These are phyloP conservation scores for Leucosporidium scottii DNA, from an alignment of 768 basidiomycete species.

Conservation along the genomic window DNA sequence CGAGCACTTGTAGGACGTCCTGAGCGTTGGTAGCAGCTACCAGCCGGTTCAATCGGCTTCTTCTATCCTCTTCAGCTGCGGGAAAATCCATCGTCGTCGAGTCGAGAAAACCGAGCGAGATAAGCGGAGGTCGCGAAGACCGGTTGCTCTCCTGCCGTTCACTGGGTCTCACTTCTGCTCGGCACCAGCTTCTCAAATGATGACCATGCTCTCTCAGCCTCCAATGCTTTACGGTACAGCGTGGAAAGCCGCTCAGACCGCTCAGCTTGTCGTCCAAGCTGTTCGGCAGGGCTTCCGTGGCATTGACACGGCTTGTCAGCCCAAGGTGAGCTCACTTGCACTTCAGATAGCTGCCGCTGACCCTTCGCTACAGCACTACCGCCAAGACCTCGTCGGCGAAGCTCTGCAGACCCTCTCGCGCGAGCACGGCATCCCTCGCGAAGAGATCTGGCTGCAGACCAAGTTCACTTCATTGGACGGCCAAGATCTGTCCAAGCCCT, in stretches of 20 bases:
- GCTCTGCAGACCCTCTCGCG: constrained; percentile 56
- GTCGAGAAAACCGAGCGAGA: too few species aligned
- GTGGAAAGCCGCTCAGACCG: constrained; percentile 68
- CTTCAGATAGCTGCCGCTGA: too few species aligned
- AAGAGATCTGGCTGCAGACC: constrained; percentile 70
- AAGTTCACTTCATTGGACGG: constrained; percentile 73
- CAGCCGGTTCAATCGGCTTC: too few species aligned
- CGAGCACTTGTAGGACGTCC: too few species aligned
- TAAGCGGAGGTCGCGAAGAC: too few species aligned
- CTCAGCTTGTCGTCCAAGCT: constrained; percentile 61
- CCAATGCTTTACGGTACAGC: constrained; percentile 23
- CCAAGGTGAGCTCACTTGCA: constrained; percentile 35
- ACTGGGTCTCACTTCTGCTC: too few species aligned
- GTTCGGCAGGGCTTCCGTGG: constrained; percentile 70
- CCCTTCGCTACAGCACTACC: constrained; percentile 36
- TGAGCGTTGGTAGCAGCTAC: too few species aligned
- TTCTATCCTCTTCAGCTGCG: too few species aligned
- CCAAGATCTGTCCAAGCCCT: constrained; percentile 61
- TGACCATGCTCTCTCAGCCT: background rate
- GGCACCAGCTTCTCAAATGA: background rate
- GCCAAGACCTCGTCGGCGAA: constrained; percentile 73
- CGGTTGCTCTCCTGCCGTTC: too few species aligned
- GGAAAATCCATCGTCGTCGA: too few species aligned
- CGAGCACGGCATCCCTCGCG: constrained; percentile 57
- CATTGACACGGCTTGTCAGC: constrained; percentile 66